phyloP scores from a whole-genome alignment of 139 green algal genomes.

The Trebouxia sp. region DNA sequence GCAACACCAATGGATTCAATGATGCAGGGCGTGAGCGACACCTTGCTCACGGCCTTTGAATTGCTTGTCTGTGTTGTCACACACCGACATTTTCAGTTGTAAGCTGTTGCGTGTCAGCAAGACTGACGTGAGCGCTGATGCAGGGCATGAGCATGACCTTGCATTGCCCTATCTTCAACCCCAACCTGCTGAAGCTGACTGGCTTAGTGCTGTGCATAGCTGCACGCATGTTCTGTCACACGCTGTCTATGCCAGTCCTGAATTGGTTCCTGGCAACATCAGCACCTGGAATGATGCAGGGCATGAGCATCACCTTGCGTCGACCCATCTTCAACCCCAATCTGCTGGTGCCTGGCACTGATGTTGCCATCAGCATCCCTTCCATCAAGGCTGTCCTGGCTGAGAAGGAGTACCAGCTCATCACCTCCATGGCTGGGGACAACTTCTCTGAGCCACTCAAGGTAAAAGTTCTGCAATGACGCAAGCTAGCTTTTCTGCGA shows the following conservation, averaged over 20 bases:
- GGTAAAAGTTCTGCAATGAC: not conserved
- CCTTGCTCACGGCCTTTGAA: too few relatives aligned
- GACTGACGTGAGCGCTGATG: not conserved
- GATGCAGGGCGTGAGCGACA: too few relatives aligned
- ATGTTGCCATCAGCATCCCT: conserved; percentile 62
- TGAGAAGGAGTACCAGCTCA: conserved; percentile 74
- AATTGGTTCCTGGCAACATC: too few relatives aligned
- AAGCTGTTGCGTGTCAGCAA: too few relatives aligned
- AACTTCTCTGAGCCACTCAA: conserved; percentile 63
- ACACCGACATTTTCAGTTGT: too few relatives aligned
- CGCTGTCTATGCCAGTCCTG: too few relatives aligned
- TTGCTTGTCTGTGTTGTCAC: too few relatives aligned
- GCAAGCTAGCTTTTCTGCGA: conserved; percentile 27
- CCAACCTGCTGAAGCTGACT: conserved; percentile 12
- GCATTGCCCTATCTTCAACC: conserved; percentile 49
- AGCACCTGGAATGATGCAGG: too few relatives aligned
- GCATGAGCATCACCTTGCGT: conserved; percentile 4
- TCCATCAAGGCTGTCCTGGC: conserved; percentile 56
- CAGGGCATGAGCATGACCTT: conserved; percentile 4
- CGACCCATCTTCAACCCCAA: conserved; percentile 49
- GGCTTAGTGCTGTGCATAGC: too few relatives aligned
- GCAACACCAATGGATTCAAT: too few relatives aligned
- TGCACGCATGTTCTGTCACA: too few relatives aligned
- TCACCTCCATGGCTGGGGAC: conserved; percentile 62
- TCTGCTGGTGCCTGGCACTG: conserved; percentile 17